Evolutionary conservation across 345 rosid genomes (phyloP).

Genomic region (Corymbia maculata): DNA sequence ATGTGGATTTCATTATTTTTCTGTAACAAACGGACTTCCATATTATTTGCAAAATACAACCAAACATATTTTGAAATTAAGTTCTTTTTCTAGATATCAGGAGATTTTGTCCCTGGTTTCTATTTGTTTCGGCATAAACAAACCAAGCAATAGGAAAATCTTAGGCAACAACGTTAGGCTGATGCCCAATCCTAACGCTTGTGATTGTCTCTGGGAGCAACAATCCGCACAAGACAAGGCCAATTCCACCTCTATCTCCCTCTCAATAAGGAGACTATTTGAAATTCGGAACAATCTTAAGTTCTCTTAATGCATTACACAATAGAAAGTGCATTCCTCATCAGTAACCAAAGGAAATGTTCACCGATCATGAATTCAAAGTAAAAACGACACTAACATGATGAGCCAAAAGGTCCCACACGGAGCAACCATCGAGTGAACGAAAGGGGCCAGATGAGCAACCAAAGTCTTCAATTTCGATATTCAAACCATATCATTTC

Average conservation of each 20-base stretch:
- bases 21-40: rapidly evolving
- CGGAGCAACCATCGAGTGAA: not conserved
- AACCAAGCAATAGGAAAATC: not conserved
- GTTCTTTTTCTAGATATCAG: no score
- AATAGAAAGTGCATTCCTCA: no score
- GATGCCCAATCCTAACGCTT: not conserved
- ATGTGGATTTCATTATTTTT: no score
- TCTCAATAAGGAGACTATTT: not conserved
- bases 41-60: not conserved
- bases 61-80: not conserved
- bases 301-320: no score
- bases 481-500: no score
- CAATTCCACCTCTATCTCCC: not conserved
- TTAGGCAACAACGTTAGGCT: not conserved
- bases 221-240: not conserved
- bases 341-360: no score
- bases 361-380: no score
- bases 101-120: not conserved
- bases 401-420: no score
- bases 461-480: no score
- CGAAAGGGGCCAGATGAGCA: no score
- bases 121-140: not conserved
- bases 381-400: no score
- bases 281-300: not conserved
- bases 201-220: not conserved